These are phyloP conservation scores for Pseudozyma sp. DNA, from an alignment of 1,284 basidiomycete genomes.

Conservation along the genomic window DNA sequence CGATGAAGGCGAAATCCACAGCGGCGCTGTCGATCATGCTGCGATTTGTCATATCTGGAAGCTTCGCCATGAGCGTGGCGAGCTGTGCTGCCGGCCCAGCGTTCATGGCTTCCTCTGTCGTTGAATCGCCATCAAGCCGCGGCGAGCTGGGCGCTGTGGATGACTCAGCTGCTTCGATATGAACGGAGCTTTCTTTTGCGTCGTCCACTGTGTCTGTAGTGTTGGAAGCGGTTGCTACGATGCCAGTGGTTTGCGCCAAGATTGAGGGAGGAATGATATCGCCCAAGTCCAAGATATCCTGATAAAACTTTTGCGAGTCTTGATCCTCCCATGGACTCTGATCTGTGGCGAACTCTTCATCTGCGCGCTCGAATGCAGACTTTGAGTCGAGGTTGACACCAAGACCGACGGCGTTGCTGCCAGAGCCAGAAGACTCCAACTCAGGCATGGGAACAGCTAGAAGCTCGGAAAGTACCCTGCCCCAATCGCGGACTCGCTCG, in stretches of 20 bases:
- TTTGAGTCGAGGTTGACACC: constrained; percentile 71
- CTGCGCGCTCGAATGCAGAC: constrained; percentile 68
- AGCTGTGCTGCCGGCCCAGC: constrained; percentile 91
- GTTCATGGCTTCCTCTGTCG: constrained; percentile 64
- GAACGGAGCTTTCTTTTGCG: neutral
- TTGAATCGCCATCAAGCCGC: constrained; percentile 22
- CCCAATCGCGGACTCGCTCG: constrained; percentile 77
- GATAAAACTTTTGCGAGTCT: constrained; percentile 92
- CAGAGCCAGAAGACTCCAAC: constrained; percentile 78
- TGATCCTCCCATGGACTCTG: constrained; percentile 93
- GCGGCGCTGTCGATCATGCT: constrained; percentile 91
- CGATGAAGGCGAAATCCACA: constrained; percentile 93
- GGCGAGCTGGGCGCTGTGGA: constrained; percentile 29
- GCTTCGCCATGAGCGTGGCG: constrained; percentile 87
- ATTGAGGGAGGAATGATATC: constrained; percentile 89
- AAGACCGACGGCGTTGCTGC: constrained; percentile 70
- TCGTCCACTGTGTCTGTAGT: constrained; percentile 74
- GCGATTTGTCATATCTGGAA: constrained; percentile 93
- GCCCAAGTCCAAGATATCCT: constrained; percentile 89
- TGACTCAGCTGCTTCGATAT: neutral
- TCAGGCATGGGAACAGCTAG: constrained; percentile 83
- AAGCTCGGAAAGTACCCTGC: constrained; percentile 80
- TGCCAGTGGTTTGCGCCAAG: constrained; percentile 73
- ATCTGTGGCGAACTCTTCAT: constrained; percentile 72
- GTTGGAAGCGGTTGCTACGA: neutral